Evolutionary conservation across 148 eudicot species (phyloP), one percentile per base, ranked within the genome.

Genomic region (Agrostemma githago): DNA sequence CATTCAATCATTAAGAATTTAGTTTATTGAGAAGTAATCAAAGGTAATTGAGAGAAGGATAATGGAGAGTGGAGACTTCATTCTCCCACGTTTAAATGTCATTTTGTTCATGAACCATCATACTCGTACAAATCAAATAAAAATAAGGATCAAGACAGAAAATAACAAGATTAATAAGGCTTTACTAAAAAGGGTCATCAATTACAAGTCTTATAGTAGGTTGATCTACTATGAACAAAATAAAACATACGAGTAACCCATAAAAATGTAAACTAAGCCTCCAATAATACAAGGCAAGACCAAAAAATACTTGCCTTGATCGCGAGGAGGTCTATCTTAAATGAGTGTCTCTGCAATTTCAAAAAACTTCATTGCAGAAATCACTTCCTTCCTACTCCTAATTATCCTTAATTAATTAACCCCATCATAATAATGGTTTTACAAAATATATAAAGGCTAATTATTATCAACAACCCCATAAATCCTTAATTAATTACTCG

Each of bases 321-420:
- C 56, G 14, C 4, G 56, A 51, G 56, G 56, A 51, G 56, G 56
- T 15, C 56, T 51, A 7, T 15, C 9, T 2, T 4, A 51, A 51
- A 51, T 9, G 59, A 77, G 81, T 37, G 72, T 37, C 71, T 65
- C 87, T 78, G 89, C 96, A 92, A 87, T 81, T 88, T 74, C 80
- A 90, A 87, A 92, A 92, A 92, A 92, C 80, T 88, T 82, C 76
- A 90, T 79, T 86, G 93, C 90, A 87, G 85, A 46, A 0, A 26
- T 42, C 8, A 15, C 76, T 70, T 70, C 78, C 72, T 44, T 14
- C 59, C 14, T 53, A 41, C 34, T 12, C 56, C 56, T 51, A 51
- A 11, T 51, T 26, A 26, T n/a, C n/a, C 54, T 66, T 53, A 21
- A 44, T 61, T 51, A 51, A 51, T 12, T 48, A 48, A 48, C 54